phyloP scores from a whole-genome alignment of 441 rosid species.

The Brassica hybrid region DNA sequence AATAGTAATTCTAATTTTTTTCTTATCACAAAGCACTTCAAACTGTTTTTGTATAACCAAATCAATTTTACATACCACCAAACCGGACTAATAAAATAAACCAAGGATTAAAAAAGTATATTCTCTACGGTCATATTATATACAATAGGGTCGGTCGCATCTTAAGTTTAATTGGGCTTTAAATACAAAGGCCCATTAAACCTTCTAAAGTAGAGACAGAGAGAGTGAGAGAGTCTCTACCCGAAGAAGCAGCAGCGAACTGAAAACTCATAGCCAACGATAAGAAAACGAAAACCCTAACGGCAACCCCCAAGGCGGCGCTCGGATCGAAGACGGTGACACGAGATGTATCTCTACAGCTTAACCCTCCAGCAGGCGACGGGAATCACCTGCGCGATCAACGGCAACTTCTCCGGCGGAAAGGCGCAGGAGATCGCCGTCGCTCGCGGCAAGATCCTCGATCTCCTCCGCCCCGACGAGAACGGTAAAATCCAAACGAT shows the following conservation, averaged over 20 bases:
- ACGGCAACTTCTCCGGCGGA: slow-evolving; percentile 92
- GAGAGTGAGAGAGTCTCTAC: not conserved
- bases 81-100: not conserved
- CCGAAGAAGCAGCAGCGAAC: slow-evolving; percentile 40
- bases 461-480: slow-evolving; percentile 93
- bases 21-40: not conserved
- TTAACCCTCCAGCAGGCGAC: slow-evolving; percentile 94
- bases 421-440: slow-evolving; percentile 88
- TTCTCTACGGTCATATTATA: not conserved
- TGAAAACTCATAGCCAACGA: not conserved
- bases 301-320: no score
- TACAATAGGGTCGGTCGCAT: not conserved
- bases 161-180: slow-evolving; percentile 13
- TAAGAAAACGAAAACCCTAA: no score
- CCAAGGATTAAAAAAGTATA: not conserved
- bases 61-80: not conserved
- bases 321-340: no score
- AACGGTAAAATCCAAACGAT: slow-evolving; percentile 85
- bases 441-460: slow-evolving; percentile 95
- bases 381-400: slow-evolving; percentile 79
- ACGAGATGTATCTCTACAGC: slow-evolving; percentile 83
- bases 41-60: not conserved
- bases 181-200: slow-evolving; percentile 12
- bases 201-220: not conserved
- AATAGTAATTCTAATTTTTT: not conserved